These are phyloP conservation scores for Apiospora rasikravindrae DNA, from an alignment of 2,329 filamentous ascomycete genomes.

Conservation along the genomic window DNA sequence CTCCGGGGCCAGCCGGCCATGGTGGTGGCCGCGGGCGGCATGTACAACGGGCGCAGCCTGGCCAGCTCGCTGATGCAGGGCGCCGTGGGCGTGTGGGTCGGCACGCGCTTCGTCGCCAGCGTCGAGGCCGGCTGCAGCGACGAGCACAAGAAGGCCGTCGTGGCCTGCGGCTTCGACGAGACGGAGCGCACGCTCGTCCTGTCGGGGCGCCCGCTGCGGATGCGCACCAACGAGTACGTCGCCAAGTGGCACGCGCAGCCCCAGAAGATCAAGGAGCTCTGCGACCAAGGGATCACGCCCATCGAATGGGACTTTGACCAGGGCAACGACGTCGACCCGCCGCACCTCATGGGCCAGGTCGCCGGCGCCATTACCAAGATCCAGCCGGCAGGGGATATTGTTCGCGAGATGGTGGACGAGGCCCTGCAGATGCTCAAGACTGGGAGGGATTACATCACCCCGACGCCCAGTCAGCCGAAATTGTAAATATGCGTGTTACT, in stretches of 20 bases:
- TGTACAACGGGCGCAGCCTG: conserved; percentile 80
- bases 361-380: conserved; percentile 78
- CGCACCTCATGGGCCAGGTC: conserved; percentile 94
- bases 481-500: background rate
- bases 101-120: conserved; percentile 87
- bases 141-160: conserved; percentile 83
- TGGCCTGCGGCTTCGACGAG: conserved; percentile 77
- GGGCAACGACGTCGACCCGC: conserved; percentile 81
- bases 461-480: conserved; percentile 14
- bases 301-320: conserved; percentile 83
- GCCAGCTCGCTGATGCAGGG: conserved; percentile 87
- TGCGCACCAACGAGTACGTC: conserved; percentile 84
- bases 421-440: conserved; percentile 71
- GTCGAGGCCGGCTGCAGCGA: conserved; percentile 81
- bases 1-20: conserved; percentile 74
- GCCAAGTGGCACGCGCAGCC: conserved; percentile 79
- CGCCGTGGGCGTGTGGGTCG: conserved; percentile 90
- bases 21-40: conserved; percentile 88
- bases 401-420: conserved; percentile 87
- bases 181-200: conserved; percentile 84
- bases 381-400: conserved; percentile 81
- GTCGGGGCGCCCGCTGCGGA: conserved; percentile 79
- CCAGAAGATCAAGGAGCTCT: conserved; percentile 75
- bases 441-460: conserved; percentile 63
- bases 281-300: conserved; percentile 78